Conservation (phyloP, 23 red algal genomes). For the Cyanidiococcus yangmingshanensis region DNA sequence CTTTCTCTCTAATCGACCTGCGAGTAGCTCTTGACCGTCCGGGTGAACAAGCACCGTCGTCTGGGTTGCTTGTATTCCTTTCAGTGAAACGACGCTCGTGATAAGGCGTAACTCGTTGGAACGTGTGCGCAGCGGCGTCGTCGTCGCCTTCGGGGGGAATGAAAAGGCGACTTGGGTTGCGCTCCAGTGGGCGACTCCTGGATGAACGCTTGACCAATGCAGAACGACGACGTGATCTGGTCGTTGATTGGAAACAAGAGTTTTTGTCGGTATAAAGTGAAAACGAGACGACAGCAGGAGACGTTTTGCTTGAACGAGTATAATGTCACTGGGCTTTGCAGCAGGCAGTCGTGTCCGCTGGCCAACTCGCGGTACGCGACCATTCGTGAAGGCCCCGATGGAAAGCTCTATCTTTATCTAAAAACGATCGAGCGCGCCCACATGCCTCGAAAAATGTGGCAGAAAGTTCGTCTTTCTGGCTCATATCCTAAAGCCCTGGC, state of each 20-base stretch:
- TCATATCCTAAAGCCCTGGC: slow-evolving; percentile 63
- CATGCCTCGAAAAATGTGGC: slow-evolving; percentile 63
- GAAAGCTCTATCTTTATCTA: slow-evolving; percentile 49
- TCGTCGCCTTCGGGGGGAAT: no score
- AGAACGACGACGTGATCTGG: slow-evolving; percentile 95
- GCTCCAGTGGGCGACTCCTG: no score
- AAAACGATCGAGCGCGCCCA: slow-evolving; percentile 91
- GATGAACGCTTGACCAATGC: slow-evolving; percentile 35
- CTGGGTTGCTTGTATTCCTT: no score
- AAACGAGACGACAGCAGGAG: slow-evolving; percentile 34
- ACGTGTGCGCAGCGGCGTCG: no score
- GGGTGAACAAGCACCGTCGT: no score
- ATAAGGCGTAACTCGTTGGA: no score
- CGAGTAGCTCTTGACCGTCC: no score
- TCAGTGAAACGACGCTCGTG: no score
- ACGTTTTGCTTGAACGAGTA: slow-evolving; percentile 83
- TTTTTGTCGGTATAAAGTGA: slow-evolving; percentile 86
- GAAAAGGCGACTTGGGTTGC: no score
- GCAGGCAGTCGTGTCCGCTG: slow-evolving; percentile 63
- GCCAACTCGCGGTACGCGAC: slow-evolving; percentile 96
- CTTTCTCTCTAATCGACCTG: no score
- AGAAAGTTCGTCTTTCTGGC: slow-evolving; percentile 51
- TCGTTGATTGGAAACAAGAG: slow-evolving; percentile 39
- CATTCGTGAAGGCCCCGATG: slow-evolving; percentile 60
- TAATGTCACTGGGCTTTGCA: slow-evolving; percentile 90